Conservation (phyloP, 2,329 filamentous ascomycete genomes). For the Cryphonectria japonica region DNA sequence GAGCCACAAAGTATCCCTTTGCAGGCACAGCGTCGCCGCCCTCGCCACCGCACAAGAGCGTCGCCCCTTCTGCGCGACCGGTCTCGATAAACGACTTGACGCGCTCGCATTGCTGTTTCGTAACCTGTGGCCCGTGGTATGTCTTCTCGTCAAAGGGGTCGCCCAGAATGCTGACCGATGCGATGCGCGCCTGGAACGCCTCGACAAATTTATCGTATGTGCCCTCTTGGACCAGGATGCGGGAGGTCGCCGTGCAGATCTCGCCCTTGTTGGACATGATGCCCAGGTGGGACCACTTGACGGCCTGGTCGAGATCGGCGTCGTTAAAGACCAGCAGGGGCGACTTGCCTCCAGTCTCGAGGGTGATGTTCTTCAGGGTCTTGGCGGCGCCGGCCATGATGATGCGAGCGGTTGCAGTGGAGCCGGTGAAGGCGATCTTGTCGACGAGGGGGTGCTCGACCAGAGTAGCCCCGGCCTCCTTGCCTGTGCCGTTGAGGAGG, state of each 20-base stretch:
- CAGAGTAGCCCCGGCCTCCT: slow-evolving; percentile 69
- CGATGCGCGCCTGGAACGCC: slow-evolving; percentile 62
- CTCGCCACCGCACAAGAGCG: neutral
- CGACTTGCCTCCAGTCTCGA: slow-evolving; percentile 70
- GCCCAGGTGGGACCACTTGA: slow-evolving; percentile 58
- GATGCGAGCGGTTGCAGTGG: slow-evolving; percentile 70
- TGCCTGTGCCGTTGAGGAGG: slow-evolving; percentile 72
- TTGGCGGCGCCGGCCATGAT: slow-evolving; percentile 77
- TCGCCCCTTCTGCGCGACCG: slow-evolving; percentile 51
- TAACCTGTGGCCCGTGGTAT: slow-evolving; percentile 70
- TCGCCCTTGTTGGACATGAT: slow-evolving; percentile 67
- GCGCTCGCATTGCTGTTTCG: slow-evolving; percentile 58
- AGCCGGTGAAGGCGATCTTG: slow-evolving; percentile 81
- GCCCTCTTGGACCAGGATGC: slow-evolving; percentile 65
- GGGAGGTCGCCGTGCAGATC: slow-evolving; percentile 67
- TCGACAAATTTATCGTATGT: slow-evolving; percentile 67
- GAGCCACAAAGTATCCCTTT: slow-evolving; percentile 53
- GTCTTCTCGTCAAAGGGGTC: slow-evolving; percentile 71
- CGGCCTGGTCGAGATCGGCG: slow-evolving; percentile 68
- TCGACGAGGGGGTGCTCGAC: slow-evolving; percentile 70
- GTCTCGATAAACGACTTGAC: slow-evolving; percentile 71
- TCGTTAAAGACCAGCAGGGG: slow-evolving; percentile 68
- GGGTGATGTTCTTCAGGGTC: slow-evolving; percentile 67
- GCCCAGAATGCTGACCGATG: slow-evolving; percentile 62
- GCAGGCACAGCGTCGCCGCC: slow-evolving; percentile 41